Base-by-base conservation (phyloP, 208 protist species). In the Acanthamoeba healyi region DNA sequence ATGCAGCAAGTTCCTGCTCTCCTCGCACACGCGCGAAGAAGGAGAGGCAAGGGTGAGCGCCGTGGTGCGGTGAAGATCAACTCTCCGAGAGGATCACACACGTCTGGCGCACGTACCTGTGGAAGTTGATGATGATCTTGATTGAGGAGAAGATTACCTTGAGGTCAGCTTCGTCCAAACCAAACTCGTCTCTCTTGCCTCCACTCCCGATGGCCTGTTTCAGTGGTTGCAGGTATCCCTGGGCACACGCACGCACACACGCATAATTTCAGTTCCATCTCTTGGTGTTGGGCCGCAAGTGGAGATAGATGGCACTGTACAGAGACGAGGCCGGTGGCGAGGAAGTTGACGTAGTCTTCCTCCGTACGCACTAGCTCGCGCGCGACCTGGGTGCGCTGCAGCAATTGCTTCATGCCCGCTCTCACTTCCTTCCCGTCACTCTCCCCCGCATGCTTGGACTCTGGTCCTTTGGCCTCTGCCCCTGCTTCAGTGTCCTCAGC, bases 321-420 rank as follows among this genome's bases (percentile, higher is more conserved):
- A 22, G 51, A 7, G 51, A 56, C 51, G 51, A 56, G 51, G 51
- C 51, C 51, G 51, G 3, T 56, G 51, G 51, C 12, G 10, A 56
- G 51, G 51, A 56, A 56, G 12, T 77, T 19, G 67, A 77, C 34
- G 67, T 77, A 77, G 67, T 77, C 67, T 42, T 77, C 67, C 38
- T 77, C 67, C 14, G 67, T 77, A 1, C 67, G 32, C 34, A 77
- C 67, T 2, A 77, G 67, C 17, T 77, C 67, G 34, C 38, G 32
- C 38, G 67, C 67, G 12, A 77, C 67, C 3, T 77, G 67, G 1
- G 67, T 56, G 15, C 51, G 51, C 51, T 56, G 51, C 51, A 56
- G 51, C 12, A 56, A 17, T 17, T 56, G 51, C 51, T 56, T 56
- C 51, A 56, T 56, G 15, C 51, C 51, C 15, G 51, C 51, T 19